A percentile compares a stretch with the other conserved stretches of the same genome.
Evolutionary conservation across 2,329 filamentous ascomycete species (phyloP).

Genomic region (Neurospora crassa): DNA sequence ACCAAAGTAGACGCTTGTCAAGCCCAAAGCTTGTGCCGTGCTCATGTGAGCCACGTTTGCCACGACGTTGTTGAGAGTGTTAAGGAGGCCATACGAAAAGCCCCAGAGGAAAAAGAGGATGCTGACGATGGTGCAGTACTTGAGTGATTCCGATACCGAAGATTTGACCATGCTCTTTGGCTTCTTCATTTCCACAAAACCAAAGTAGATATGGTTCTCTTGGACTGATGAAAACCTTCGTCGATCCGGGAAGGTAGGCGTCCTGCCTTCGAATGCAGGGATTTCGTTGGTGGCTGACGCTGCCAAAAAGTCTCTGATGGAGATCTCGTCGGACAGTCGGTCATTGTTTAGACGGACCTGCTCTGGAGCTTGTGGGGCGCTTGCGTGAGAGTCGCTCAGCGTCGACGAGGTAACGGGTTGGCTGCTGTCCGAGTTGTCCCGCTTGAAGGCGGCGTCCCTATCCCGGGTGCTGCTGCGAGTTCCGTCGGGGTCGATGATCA

Average conservation of each 20-base stretch:
- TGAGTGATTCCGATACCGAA: slow-evolving; percentile 54
- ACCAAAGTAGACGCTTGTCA: slow-evolving; percentile 62
- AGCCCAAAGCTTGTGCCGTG: slow-evolving; percentile 51
- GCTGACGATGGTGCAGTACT: slow-evolving; percentile 65
- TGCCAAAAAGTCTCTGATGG: slow-evolving; percentile 15
- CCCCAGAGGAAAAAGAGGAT: slow-evolving; percentile 85
- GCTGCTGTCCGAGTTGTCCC: slow-evolving; percentile 15
- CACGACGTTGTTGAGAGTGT: slow-evolving; percentile 67
- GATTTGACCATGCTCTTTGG: slow-evolving; percentile 64
- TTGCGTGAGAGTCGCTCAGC: background rate
- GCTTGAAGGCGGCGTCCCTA: slow-evolving; percentile 12
- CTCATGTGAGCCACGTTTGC: slow-evolving; percentile 53
- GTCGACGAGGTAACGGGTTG: slow-evolving; percentile 6
- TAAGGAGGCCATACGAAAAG: slow-evolving; percentile 78
- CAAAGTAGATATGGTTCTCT: slow-evolving; percentile 54
- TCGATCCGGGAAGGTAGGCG: background rate
- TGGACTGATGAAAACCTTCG: background rate
- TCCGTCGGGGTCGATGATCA: slow-evolving; percentile 43
- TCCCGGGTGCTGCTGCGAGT: slow-evolving; percentile 24
- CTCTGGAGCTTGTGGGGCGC: slow-evolving; percentile 1
- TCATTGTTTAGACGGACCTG: background rate
- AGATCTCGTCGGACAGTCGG: slow-evolving; percentile 11
- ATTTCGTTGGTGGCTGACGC: background rate
- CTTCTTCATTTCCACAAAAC: slow-evolving; percentile 62
- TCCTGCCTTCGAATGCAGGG: background rate